Percentiles rank a stretch among this genome's conserved stretches.
Conservation (phyloP, 2,329 filamentous ascomycete species). For the Kalaharituber pfeilii region DNA sequence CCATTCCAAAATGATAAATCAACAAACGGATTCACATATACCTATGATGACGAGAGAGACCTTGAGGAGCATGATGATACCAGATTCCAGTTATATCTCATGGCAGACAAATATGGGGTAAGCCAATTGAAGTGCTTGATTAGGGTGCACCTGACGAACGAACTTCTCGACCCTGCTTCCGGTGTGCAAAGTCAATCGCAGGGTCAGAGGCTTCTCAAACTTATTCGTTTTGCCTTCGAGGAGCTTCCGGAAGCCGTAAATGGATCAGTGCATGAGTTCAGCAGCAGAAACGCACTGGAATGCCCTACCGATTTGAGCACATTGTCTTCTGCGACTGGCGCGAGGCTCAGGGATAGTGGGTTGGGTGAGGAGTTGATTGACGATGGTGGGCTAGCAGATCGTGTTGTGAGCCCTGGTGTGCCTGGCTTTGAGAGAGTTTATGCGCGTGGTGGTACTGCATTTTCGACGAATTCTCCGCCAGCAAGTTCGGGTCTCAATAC, state of each 20-base stretch:
- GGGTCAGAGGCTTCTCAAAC: constrained; percentile 12
- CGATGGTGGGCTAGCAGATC: not conserved
- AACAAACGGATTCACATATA: constrained; percentile 9
- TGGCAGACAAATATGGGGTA: constrained; percentile 20
- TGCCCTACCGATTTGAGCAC: not conserved
- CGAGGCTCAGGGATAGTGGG: not conserved
- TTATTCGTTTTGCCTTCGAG: constrained; percentile 19
- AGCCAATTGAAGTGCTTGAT: constrained; percentile 19
- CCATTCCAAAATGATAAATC: constrained; percentile 7
- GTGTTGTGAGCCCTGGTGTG: not conserved
- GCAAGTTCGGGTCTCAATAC: not conserved
- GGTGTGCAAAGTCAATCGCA: constrained; percentile 7
- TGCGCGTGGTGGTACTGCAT: not conserved
- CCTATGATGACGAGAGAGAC: constrained; percentile 14
- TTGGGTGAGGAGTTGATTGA: not conserved
- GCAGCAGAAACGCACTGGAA: not conserved
- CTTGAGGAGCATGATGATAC: constrained; percentile 16
- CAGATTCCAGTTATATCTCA: constrained; percentile 18
- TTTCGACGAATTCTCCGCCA: not conserved
- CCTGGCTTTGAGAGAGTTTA: not conserved
- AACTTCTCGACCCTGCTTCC: constrained; percentile 16
- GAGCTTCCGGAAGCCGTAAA: constrained; percentile 15
- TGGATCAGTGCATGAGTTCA: not conserved
- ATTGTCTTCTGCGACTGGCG: not conserved
- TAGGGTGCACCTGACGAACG: constrained; percentile 17